phyloP scores from a whole-genome alignment of 2,329 filamentous ascomycete genomes.

The Penicillium expansum region DNA sequence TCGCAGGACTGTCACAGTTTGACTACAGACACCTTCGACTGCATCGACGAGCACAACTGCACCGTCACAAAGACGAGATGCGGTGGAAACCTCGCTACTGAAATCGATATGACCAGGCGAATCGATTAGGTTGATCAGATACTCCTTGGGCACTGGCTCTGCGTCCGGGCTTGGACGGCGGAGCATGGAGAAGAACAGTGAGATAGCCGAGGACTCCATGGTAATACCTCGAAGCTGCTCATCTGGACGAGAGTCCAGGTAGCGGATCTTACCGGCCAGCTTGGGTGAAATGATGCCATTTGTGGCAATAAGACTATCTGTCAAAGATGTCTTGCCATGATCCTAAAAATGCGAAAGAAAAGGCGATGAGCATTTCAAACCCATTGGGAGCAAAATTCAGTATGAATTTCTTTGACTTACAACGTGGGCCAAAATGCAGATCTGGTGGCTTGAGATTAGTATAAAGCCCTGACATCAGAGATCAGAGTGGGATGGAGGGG shows the following conservation, averaged over 20 bases:
- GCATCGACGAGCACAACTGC: conserved; percentile 93
- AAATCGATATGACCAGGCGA: conserved; percentile 98
- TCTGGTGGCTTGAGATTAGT: conserved; percentile 58
- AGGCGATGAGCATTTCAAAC: not conserved
- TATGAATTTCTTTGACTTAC: conserved; percentile 46
- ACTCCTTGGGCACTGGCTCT: conserved; percentile 73
- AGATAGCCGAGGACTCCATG: conserved; percentile 99
- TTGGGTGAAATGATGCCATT: conserved; percentile 99
- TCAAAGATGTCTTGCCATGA: conserved; percentile 96
- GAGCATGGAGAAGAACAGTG: conserved; percentile 89
- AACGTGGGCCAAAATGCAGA: conserved; percentile 93
- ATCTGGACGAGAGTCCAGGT: conserved; percentile 92
- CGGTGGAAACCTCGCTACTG: conserved; percentile 95
- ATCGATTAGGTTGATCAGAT: conserved; percentile 95
- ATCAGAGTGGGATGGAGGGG: conserved; percentile 31
- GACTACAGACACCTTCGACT: conserved; percentile 96
- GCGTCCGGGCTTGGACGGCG: conserved; percentile 68
- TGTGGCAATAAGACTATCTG: conserved; percentile 91
- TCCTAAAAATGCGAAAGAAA: conserved; percentile 53
- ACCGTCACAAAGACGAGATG: conserved; percentile 89
- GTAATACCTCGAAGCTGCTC: conserved; percentile 96
- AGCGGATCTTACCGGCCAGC: conserved; percentile 94
- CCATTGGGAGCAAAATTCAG: not conserved
- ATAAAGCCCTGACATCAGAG: conserved; percentile 22
- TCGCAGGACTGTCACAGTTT: conserved; percentile 92